A percentile compares a stretch with the other conserved stretches of the same genome.
These are phyloP conservation scores for Elsinoe arachidis DNA, from an alignment of 2,329 filamentous ascomycete genomes.

Conservation along the genomic window DNA sequence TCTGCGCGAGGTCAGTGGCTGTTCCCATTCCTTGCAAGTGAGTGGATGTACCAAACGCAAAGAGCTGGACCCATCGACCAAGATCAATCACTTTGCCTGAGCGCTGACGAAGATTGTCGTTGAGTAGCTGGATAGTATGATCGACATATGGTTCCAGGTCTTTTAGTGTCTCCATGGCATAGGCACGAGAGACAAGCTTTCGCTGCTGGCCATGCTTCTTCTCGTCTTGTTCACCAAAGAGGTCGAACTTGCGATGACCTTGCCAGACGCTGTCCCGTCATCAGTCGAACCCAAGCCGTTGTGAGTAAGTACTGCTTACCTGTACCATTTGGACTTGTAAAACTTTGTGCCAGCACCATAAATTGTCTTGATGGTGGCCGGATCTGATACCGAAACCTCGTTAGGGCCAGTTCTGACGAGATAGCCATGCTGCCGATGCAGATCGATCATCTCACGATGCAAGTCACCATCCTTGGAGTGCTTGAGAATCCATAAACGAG, in stretches of 20 bases:
- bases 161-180: slow-evolving; percentile 31
- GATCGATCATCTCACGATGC: slow-evolving; percentile 22
- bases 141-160: slow-evolving; percentile 35
- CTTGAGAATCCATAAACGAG: slow-evolving; percentile 25
- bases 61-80: slow-evolving; percentile 33
- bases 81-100: slow-evolving; percentile 26
- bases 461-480: slow-evolving; percentile 27
- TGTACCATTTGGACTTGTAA: slow-evolving; percentile 35
- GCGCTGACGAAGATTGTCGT: slow-evolving; percentile 25
- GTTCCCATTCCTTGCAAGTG: not conserved
- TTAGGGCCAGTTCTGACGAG: slow-evolving; percentile 27
- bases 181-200: slow-evolving; percentile 28
- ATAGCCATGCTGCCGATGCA: slow-evolving; percentile 25
- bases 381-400: slow-evolving; percentile 25
- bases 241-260: slow-evolving; percentile 31
- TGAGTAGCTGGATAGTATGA: slow-evolving; percentile 28
- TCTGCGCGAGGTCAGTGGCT: slow-evolving; percentile 20
- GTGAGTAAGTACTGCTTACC: not conserved
- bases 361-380: slow-evolving; percentile 24
- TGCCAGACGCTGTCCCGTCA: slow-evolving; percentile 25
- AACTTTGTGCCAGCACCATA: slow-evolving; percentile 34
- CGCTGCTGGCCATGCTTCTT: slow-evolving; percentile 29
- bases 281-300: not conserved
- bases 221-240: slow-evolving; percentile 33
- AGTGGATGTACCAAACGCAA: slow-evolving; percentile 29